Evolutionary conservation across 2,329 filamentous ascomycete genomes (phyloP).

Genomic region (Fusarium annulatum): DNA sequence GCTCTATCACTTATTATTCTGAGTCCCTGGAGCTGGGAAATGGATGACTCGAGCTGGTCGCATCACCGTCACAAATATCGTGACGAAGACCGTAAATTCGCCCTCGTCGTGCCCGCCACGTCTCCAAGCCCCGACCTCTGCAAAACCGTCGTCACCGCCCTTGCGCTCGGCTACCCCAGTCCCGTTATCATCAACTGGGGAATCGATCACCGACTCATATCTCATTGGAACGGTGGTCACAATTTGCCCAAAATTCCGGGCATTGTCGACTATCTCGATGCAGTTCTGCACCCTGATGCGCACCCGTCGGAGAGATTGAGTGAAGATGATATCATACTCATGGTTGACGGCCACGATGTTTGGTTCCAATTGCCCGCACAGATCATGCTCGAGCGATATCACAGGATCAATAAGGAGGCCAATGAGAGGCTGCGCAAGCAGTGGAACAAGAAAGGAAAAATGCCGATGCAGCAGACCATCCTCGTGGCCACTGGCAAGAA

Average conservation of each 20-base stretch:
- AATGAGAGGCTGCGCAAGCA: not conserved
- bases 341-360: not conserved
- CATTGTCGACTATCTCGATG: slow-evolving; percentile 12
- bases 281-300: slow-evolving; percentile 3
- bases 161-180: slow-evolving; percentile 14
- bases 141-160: slow-evolving; percentile 5
- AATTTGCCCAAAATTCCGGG: slow-evolving; percentile 10
- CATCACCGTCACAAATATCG: not conserved
- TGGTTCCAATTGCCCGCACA: slow-evolving; percentile 7
- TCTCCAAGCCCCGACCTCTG: slow-evolving; percentile 4
- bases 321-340: slow-evolving; percentile 9
- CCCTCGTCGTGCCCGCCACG: slow-evolving; percentile 5
- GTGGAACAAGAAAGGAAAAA: not conserved
- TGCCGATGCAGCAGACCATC: slow-evolving; percentile 12
- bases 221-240: not conserved
- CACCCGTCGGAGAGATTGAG: not conserved
- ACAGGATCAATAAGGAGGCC: slow-evolving; percentile 5
- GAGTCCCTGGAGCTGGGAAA: not conserved
- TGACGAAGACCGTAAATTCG: slow-evolving; percentile 7
- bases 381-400: slow-evolving; percentile 12
- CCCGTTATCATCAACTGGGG: slow-evolving; percentile 19
- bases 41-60: not conserved
- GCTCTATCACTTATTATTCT: not conserved
- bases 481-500: not conserved
- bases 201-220: not conserved